Conservation (phyloP, 441 rosid genomes). For the Capsella rubella region DNA sequence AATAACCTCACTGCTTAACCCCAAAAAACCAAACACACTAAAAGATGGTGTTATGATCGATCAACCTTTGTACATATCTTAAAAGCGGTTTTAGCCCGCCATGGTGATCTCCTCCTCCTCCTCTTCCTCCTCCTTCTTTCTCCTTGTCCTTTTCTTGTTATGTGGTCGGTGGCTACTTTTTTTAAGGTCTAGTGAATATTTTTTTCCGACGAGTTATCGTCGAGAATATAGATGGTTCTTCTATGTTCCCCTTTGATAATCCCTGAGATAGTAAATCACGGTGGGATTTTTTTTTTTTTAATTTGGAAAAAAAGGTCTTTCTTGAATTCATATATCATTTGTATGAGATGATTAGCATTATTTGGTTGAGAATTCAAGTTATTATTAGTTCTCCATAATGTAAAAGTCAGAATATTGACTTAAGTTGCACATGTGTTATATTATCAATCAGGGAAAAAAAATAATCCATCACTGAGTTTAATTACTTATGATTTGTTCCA, state of each 20-base stretch:
- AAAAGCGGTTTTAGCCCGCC: constrained; percentile 28
- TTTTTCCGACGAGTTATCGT: constrained; percentile 40
- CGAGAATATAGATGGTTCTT: constrained; percentile 24
- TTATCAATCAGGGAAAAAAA: constrained; percentile 24
- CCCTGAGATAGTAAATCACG: constrained; percentile 26
- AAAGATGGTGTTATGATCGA: background rate
- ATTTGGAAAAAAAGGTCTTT: constrained; percentile 14
- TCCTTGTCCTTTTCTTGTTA: constrained; percentile 1
- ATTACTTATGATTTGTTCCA: constrained; percentile 19
- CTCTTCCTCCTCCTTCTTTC: background rate
- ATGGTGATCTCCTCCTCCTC: constrained; percentile 13
- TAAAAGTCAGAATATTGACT: constrained; percentile 33
- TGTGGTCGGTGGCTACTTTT: constrained; percentile 2
- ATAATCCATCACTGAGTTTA: constrained; percentile 19
- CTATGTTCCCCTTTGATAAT: constrained; percentile 31
- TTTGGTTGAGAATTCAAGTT: constrained; percentile 29
- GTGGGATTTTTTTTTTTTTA: constrained; percentile 38
- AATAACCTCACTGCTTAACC: constrained; percentile 54
- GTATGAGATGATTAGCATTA: constrained; percentile 26
- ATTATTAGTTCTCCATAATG: constrained; percentile 39
- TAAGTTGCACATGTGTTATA: constrained; percentile 39
- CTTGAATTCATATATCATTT: constrained; percentile 36
- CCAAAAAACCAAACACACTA: constrained; percentile 16
- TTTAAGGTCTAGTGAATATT: constrained; percentile 30
- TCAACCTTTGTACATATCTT: constrained; percentile 35